Base-by-base conservation (phyloP, 371 early-diverging fungal genomes). In the Zancudomyces culisetae region DNA sequence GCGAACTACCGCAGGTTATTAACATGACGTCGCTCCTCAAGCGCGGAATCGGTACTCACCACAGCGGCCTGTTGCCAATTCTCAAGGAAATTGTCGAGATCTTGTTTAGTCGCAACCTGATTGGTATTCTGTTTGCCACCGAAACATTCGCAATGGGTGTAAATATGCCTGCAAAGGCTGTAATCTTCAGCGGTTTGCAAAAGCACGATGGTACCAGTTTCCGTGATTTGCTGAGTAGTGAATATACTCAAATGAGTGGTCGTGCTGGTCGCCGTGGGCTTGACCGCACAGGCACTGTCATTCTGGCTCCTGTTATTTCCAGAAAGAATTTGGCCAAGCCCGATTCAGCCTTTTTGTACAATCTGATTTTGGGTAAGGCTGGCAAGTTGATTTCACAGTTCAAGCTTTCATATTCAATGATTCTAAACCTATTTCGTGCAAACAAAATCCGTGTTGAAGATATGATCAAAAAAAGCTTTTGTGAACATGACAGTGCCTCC, bases 221-320 rank as follows among this genome's bases (percentile, higher is more conserved):
- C 70, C 71, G 94, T 12, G 79, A 89, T 52, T 73, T 96, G 29
- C 56, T 85, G 30, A 88, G 93, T 18, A 87, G 92, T 53, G 99
- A 99, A 63, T 99, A 96, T 66, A 98, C 92, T 1, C 99, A 99
- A 75, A 99, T 99, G 99, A 87, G 90, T 18, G 99, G 99, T 0
- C 79, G 99, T 51, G 98, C 98, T 10, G 99, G 99, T 51, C 81
- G 99, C 59, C 85, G 98, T 72, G 98, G 97, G 22, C 72, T 93
- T 12, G 99, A 99, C 59, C 75, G 68, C 10, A 90, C 88, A 2
- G 99, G 99, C 27, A 76, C 87, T 29, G 98, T 98, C 0, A 85
- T 98, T 45, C 85, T 98, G 6, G 54, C 54, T 18, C 55, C 80
- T 83, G 12, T 6, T 10, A n/a, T n/a, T n/a, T n/a, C n/a, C n/a